Conservation (phyloP, 1,139 yeast genomes). For the Kazachstania sp. region DNA sequence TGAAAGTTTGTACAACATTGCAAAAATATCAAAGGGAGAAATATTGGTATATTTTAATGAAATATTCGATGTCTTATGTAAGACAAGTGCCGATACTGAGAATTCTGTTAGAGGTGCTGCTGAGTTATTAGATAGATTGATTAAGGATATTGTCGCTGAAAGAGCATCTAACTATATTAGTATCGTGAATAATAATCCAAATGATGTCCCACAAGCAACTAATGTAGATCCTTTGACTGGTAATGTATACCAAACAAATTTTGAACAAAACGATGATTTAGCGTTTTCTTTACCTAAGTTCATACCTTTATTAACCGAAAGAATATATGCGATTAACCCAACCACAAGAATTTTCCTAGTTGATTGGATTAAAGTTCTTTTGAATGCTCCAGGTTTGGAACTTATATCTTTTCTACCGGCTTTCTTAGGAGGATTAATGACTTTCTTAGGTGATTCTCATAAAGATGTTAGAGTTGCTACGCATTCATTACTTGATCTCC, state of each 20-base stretch:
- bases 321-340: conserved; percentile 89
- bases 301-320: conserved; percentile 80
- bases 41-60: conserved; percentile 85
- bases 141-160: conserved; percentile 93
- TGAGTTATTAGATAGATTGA: conserved; percentile 78
- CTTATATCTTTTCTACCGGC: conserved; percentile 81
- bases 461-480: conserved; percentile 86
- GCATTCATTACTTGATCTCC: conserved; percentile 61
- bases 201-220: conserved; percentile 39
- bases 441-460: conserved; percentile 75
- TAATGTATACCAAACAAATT: conserved; percentile 55
- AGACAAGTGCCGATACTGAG: conserved; percentile 85
- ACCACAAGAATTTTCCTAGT: conserved; percentile 85
- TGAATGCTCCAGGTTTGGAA: conserved; percentile 88
- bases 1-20: conserved; percentile 90
- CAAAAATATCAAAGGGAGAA: conserved; percentile 95
- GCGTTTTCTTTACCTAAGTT: conserved; percentile 85
- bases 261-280: conserved; percentile 50
- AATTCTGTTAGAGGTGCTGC: conserved; percentile 94
- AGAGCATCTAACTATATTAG: conserved; percentile 88
- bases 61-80: conserved; percentile 85
- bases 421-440: conserved; percentile 75
- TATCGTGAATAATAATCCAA: conserved; percentile 52
- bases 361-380: conserved; percentile 84
- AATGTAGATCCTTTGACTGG: conserved; percentile 37